Conservation (phyloP, 164 flowering plant species). For the Magnolia kwangsiensis region DNA sequence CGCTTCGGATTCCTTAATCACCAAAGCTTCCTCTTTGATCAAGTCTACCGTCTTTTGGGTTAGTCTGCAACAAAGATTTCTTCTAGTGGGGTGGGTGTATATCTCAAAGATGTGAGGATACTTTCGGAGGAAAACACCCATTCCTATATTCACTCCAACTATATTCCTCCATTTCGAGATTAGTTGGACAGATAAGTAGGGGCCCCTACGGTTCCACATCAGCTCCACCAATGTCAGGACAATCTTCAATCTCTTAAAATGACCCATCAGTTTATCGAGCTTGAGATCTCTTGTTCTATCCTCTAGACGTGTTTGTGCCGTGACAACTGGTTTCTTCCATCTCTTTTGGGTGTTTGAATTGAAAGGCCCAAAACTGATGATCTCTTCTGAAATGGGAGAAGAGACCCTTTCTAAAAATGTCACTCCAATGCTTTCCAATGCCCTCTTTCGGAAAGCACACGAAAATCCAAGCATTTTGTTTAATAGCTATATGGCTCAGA, state of each 20-base stretch:
- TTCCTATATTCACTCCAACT: conserved; percentile 48
- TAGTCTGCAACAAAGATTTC: conserved; percentile 57
- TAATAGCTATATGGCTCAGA: no score
- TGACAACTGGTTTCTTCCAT: conserved; percentile 60
- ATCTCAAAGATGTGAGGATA: conserved; percentile 77
- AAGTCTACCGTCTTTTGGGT: conserved; percentile 39
- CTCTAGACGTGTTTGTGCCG: conserved; percentile 78
- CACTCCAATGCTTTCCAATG: conserved; percentile 1
- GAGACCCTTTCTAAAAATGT: conserved; percentile 12
- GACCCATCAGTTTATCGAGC: conserved; percentile 50
- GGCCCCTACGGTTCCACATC: conserved; percentile 51
- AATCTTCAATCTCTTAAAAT: conserved; percentile 37
- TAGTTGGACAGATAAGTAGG: conserved; percentile 58
- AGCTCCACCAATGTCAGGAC: conserved; percentile 44
- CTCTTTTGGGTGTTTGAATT: conserved; percentile 43
- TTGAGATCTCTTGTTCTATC: conserved; percentile 61
- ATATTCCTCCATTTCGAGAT: conserved; percentile 66
- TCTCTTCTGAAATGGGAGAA: conserved; percentile 15
- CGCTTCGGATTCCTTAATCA: conserved; percentile 36
- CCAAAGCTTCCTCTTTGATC: conserved; percentile 47
- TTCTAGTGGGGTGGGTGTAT: conserved; percentile 54
- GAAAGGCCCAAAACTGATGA: conserved; percentile 54
- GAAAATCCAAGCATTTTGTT: conserved; percentile 12
- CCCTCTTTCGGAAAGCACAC: conserved; percentile 7
- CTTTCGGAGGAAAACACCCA: conserved; percentile 51